Conservation (phyloP, 352 stramenopile genomes). For the Globisporangium camurandrum region DNA sequence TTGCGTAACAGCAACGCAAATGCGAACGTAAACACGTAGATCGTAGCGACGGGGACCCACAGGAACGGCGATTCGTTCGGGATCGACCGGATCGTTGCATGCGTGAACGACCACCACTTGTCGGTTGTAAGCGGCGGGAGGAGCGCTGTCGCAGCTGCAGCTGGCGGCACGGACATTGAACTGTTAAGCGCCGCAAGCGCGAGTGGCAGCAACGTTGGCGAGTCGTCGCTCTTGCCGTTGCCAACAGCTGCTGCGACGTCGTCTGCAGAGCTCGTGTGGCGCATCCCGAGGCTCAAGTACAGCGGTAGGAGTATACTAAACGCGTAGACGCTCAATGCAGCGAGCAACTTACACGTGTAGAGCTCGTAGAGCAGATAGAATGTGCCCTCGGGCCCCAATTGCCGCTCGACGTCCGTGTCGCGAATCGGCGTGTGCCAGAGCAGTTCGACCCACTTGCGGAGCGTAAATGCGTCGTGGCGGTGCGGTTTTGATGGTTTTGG, state of each 20-base stretch:
- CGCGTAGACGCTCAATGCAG: slow-evolving; percentile 51
- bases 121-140: slow-evolving; percentile 16
- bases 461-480: slow-evolving; percentile 31
- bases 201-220: neutral
- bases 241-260: neutral
- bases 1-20: slow-evolving; percentile 68
- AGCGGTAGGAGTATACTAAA: slow-evolving; percentile 63
- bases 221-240: neutral
- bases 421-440: slow-evolving; percentile 69
- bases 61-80: slow-evolving; percentile 71
- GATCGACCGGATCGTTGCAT: slow-evolving; percentile 75
- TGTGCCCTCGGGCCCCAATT: slow-evolving; percentile 64
- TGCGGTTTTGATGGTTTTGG: too few relatives aligned
- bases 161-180: neutral
- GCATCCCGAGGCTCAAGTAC: slow-evolving; percentile 51
- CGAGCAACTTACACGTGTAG: slow-evolving; percentile 62
- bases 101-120: slow-evolving; percentile 71
- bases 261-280: slow-evolving; percentile 8
- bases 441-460: slow-evolving; percentile 54
- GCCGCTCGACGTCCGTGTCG: slow-evolving; percentile 50
- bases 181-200: neutral
- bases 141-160: neutral
- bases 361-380: slow-evolving; percentile 84
- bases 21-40: slow-evolving; percentile 69
- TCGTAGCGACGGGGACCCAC: slow-evolving; percentile 64